phyloP scores from a whole-genome alignment of 768 basidiomycete genomes.

The Galerina sulciceps region DNA sequence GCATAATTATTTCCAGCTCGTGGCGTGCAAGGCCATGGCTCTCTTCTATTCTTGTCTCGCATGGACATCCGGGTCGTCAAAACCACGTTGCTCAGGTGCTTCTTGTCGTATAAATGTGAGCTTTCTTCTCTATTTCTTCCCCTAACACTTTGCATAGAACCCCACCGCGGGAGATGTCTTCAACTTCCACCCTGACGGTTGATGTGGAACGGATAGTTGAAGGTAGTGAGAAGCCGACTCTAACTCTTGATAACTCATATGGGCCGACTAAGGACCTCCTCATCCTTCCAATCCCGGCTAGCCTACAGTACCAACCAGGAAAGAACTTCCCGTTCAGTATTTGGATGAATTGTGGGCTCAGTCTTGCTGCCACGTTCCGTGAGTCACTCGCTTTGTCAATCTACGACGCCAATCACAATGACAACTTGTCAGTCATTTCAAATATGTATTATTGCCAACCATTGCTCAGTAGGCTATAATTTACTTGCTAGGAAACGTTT shows the following conservation, averaged over 20 bases:
- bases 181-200: no score
- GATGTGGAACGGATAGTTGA: no score
- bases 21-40: no score
- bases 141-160: no score
- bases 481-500: background rate
- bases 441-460: conserved; percentile 17
- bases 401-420: background rate
- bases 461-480: conserved; percentile 56
- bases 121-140: no score
- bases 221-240: no score
- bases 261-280: conserved; percentile 52
- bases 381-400: conserved; percentile 12
- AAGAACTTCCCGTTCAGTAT: conserved; percentile 57
- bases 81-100: no score
- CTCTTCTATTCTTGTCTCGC: no score
- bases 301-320: conserved; percentile 53
- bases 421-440: conserved; percentile 10
- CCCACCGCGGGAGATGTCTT: no score
- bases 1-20: no score
- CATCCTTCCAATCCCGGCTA: conserved; percentile 65
- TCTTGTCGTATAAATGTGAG: no score
- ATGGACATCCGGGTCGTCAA: no score
- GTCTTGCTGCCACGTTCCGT: conserved; percentile 64
- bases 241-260: background rate
- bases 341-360: conserved; percentile 60